These are phyloP conservation scores for Aspergillus sp. DNA, from an alignment of 2,329 filamentous ascomycete species.

Conservation along the genomic window DNA sequence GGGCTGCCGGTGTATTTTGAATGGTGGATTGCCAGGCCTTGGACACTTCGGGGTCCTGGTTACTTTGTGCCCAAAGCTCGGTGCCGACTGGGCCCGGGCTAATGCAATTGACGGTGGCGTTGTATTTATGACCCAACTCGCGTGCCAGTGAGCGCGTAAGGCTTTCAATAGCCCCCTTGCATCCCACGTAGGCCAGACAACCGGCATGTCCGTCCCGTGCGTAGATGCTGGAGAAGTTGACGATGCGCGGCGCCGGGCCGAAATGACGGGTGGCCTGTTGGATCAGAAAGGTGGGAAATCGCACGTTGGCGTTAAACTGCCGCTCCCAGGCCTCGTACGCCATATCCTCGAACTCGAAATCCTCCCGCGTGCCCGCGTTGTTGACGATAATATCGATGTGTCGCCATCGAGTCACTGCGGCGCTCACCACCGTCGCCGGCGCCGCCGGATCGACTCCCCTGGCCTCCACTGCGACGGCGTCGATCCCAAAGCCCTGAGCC, in stretches of 20 bases:
- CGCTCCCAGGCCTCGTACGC: neutral
- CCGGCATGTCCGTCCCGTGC: neutral
- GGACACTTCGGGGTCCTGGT: no score
- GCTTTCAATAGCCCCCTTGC: no score
- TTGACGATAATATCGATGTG: conserved; percentile 13
- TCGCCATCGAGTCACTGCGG: conserved; percentile 5
- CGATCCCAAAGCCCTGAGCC: neutral
- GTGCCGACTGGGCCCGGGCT: no score
- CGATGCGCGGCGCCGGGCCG: conserved; percentile 4
- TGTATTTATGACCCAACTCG: no score
- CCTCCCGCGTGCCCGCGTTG: conserved; percentile 9
- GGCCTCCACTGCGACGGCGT: neutral
- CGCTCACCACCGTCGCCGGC: conserved; percentile 2
- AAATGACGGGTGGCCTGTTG: neutral
- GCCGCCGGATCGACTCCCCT: neutral
- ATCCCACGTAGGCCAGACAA: no score
- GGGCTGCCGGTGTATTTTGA: no score
- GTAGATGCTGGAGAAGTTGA: conserved; percentile 4
- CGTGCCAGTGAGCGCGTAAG: no score
- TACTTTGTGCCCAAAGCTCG: no score
- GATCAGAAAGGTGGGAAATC: neutral
- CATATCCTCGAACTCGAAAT: conserved; percentile 4
- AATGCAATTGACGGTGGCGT: no score
- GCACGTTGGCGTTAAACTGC: neutral
- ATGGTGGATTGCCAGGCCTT: no score